Evolutionary conservation across 2,329 filamentous ascomycete species (phyloP).

Genomic region (Neofusicoccum ribis): DNA sequence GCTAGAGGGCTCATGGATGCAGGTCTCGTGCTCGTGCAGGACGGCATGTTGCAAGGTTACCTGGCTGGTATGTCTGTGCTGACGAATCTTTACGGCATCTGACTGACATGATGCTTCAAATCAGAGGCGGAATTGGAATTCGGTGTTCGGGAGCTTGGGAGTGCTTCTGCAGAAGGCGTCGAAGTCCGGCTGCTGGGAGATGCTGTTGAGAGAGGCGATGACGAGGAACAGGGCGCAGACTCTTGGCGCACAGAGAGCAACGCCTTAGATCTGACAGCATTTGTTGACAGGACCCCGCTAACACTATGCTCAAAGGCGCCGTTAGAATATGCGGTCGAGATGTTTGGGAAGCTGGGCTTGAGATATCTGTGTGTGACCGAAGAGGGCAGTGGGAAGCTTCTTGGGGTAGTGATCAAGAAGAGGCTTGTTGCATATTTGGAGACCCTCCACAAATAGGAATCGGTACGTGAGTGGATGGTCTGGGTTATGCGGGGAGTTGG

Average conservation of each 20-base stretch:
- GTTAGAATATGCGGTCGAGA: conserved; percentile 60
- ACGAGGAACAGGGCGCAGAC: conserved; percentile 25
- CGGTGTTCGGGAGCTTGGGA: conserved; percentile 42
- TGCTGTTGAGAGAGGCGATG: conserved; percentile 24
- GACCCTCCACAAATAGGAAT: conserved; percentile 28
- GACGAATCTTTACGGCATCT: not conserved
- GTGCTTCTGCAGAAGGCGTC: conserved; percentile 34
- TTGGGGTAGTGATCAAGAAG: conserved; percentile 62
- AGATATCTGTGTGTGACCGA: conserved; percentile 56
- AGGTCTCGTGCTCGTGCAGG: conserved; percentile 56
- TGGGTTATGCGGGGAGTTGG: no score
- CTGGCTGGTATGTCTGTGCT: conserved; percentile 35
- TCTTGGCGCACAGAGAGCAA: conserved; percentile 9
- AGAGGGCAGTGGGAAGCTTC: conserved; percentile 51
- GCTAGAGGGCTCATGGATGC: conserved; percentile 57
- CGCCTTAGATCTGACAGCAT: conserved; percentile 48
- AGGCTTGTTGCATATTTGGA: conserved; percentile 56
- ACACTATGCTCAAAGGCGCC: conserved; percentile 53
- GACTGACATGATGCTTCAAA: not conserved
- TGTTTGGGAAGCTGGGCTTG: conserved; percentile 60
- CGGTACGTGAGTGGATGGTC: no score
- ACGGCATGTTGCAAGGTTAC: conserved; percentile 55
- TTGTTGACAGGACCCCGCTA: conserved; percentile 57
- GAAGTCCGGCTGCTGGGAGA: conserved; percentile 43
- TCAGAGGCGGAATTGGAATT: conserved; percentile 56